Base-by-base conservation (phyloP, 163 green algal genomes). In the Prototheca wickerhamii region DNA sequence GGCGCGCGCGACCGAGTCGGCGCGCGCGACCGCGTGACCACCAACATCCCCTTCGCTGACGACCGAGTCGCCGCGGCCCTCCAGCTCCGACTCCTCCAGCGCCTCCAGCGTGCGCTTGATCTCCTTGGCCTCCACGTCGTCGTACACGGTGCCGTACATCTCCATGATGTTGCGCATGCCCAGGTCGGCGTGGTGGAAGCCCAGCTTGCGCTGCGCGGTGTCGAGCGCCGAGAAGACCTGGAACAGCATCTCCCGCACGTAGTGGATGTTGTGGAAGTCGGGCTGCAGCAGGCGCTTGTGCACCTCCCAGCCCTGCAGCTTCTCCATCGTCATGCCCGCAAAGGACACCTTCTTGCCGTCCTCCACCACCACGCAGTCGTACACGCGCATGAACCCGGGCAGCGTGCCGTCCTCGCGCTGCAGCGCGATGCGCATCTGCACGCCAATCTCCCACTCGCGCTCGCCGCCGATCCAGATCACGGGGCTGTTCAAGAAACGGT, bases 91-190 rank as follows among this genome's bases (percentile, higher is more conserved):
- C n/a, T n/a, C n/a, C n/a, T n/a, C n/a, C n/a, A n/a, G n/a, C n/a
- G n/a, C n/a, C n/a, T n/a, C n/a, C n/a, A n/a, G n/a, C n/a, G n/a
- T n/a, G n/a, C n/a, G 26, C 23, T 25, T 60, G 12, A 23, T 60
- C 53, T 17, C 15, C 53, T 20, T 58, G n/a, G 33, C n/a, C 51
- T 17, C 28, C 8, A 6, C 8, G 6, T 23, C 51, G n/a, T 21
- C 51, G 6, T 58, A 23, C 8, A 7, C 25, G 28, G 34, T 46
- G 37, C 37, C 12, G 54, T 74, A 78, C 37, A 75, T 63, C 59
- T 84, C 77, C 78, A 85, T 85, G 20, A 85, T 62, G 31, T 85
- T 85, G 23, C 61, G 46, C 43, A 83, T 50, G 15, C 78, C 69
- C 50, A 84, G 59, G 46, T 84, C 78, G 8, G 74, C 73, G 32